Evolutionary conservation across 371 early-diverging fungal species (phyloP), one percentile per base, ranked within the genome.

Genomic region (Dichotomocladium elegans): DNA sequence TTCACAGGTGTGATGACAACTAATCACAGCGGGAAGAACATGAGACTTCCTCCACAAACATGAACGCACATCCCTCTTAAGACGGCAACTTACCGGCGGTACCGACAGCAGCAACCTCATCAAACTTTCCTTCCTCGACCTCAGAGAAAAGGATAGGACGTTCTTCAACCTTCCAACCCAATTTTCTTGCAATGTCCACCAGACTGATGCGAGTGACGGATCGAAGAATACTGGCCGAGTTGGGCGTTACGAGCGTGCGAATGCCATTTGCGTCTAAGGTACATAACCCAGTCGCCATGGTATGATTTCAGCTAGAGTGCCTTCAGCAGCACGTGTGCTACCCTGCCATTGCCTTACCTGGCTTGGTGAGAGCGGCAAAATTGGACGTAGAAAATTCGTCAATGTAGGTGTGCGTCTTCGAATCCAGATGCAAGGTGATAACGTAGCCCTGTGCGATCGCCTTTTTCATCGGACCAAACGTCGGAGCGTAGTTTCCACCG

Each of bases 381-480:
- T 91, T 91, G 58, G 86, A 85, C 3, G 92, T 89, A 6, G 87
- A 83, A 60, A 91, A 91, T 64, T 91, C 92, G 47, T 91, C 92
- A 41, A 91, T 74, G 50, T 81, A 74, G 8, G 72, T 72, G 60
- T 76, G 77, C 0, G 83, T 82, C 59, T 77, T 75, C 34, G 88
- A 57, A 60, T 91, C 92, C 45, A 91, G 71, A 64, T 87, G 89
- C 26, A 91, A 74, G 9, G 84, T 84, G 55, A 91, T 79, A 22
- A 82, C 68, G 60, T 79, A 90, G 11, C 89, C 92, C 30, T 68
- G 53, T 33, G 80, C 69, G 60, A 85, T 87, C 27, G 87, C 87
- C 2, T 72, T 76, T 8, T 61, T 54, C 37, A 87, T 80, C 22
- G 84, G 81, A 27, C 66, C 70, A 45, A 79, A 77, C 7, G 73